Conservation (phyloP, 306 rosid species). For the Cucumis hystrix region DNA sequence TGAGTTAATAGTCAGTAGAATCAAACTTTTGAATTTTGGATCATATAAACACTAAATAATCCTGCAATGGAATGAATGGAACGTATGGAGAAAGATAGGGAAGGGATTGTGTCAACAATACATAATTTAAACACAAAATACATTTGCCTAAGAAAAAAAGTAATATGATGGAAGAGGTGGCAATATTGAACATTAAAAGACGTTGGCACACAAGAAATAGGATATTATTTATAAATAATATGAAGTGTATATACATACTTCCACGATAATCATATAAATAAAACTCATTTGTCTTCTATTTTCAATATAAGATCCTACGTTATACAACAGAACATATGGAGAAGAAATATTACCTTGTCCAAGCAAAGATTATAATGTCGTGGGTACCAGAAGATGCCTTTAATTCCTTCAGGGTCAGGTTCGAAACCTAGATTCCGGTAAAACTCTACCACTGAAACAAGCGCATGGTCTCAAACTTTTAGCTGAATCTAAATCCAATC, state of each 20-base stretch:
- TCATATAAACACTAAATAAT: too few relatives aligned
- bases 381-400: conserved; percentile 98
- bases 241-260: not conserved
- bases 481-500: not conserved
- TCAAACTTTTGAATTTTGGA: too few relatives aligned
- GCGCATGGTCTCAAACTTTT: conserved; percentile 2
- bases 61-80: not conserved
- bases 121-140: not conserved
- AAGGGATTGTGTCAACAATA: not conserved
- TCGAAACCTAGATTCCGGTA: conserved; percentile 85
- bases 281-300: not conserved
- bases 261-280: not conserved
- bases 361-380: conserved; percentile 18
- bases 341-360: conserved; percentile 8
- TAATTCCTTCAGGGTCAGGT: conserved; percentile 93
- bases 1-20: too few relatives aligned
- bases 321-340: not conserved
- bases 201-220: not conserved
- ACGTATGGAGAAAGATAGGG: not conserved
- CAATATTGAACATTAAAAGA: not conserved
- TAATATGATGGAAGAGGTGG: not conserved
- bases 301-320: conserved; percentile 1
- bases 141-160: not conserved
- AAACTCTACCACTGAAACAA: conserved; percentile 73
- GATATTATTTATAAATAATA: not conserved